phyloP scores from a whole-genome alignment of 108 stramenopile genomes.

The Cyclotella baltica region DNA sequence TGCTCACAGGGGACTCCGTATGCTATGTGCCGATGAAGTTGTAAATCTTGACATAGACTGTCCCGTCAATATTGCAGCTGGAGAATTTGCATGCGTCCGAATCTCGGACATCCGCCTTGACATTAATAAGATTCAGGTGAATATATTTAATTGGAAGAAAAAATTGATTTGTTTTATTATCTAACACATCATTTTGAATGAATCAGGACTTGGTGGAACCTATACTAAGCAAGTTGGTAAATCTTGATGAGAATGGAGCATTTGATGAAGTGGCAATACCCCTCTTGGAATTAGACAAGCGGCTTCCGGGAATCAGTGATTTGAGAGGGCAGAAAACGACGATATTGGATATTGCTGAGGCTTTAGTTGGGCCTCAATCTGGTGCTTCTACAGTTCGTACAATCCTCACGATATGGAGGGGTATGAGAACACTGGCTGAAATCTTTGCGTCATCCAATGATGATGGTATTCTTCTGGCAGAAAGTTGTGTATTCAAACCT shows the following conservation, averaged over 20 bases:
- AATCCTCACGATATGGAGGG: slow-evolving; percentile 26
- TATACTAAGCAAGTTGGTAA: slow-evolving; percentile 16
- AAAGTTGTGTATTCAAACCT: slow-evolving; percentile 28
- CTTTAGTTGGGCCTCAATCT: slow-evolving; percentile 7
- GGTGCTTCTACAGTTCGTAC: slow-evolving; percentile 27
- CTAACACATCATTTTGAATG: no score
- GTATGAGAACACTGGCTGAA: slow-evolving; percentile 8
- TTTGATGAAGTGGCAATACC: slow-evolving; percentile 38
- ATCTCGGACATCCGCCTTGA: slow-evolving; percentile 9
- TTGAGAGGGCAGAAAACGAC: slow-evolving; percentile 25
- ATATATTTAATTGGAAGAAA: no score
- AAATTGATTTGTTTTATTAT: no score
- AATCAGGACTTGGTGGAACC: slow-evolving; percentile 13
- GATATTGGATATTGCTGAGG: slow-evolving; percentile 40
- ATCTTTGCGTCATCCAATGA: slow-evolving; percentile 5
- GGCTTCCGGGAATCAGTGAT: slow-evolving; percentile 26
- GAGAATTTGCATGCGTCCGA: slow-evolving; percentile 24
- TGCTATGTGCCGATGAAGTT: slow-evolving; percentile 19
- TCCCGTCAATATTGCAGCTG: slow-evolving; percentile 10
- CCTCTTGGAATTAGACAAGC: slow-evolving; percentile 17
- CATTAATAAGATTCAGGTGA: slow-evolving; percentile 2
- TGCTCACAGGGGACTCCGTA: slow-evolving; percentile 21
- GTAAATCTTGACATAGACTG: slow-evolving; percentile 1
- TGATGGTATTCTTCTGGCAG: slow-evolving; percentile 34
- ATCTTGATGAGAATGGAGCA: slow-evolving; percentile 16